These are phyloP conservation scores for Psilocybe sp. DNA, from an alignment of 768 basidiomycete species.

Conservation along the genomic window DNA sequence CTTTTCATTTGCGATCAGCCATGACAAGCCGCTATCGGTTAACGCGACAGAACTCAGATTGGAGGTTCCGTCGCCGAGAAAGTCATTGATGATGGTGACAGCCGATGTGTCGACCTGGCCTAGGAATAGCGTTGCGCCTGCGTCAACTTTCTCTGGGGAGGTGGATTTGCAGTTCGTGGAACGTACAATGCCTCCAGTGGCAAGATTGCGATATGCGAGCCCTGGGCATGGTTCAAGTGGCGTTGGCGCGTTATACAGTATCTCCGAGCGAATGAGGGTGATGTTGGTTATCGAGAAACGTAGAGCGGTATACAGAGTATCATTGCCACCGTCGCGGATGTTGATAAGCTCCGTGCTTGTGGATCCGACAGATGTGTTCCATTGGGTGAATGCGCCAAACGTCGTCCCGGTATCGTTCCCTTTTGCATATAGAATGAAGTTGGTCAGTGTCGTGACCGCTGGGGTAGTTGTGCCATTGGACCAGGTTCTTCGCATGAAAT, in stretches of 20 bases:
- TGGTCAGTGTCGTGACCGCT: not conserved
- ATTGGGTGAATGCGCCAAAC: slow-evolving; percentile 7
- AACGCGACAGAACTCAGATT: no score
- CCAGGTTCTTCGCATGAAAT: slow-evolving; percentile 12
- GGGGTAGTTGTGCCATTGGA: not conserved
- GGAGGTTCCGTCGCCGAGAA: no score
- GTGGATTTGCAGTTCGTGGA: slow-evolving; percentile 9
- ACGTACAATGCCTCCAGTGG: slow-evolving; percentile 12
- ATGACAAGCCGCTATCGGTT: no score
- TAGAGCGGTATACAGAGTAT: not conserved
- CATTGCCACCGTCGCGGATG: not conserved
- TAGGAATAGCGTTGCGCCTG: no score
- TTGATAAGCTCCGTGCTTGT: slow-evolving; percentile 9
- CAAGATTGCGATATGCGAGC: slow-evolving; percentile 7
- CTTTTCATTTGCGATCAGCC: no score
- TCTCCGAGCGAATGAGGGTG: slow-evolving; percentile 12
- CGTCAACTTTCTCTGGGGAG: no score
- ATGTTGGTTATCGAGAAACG: slow-evolving; percentile 5
- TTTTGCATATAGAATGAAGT: slow-evolving; percentile 6
- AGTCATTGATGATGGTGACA: no score
- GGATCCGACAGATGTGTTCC: not conserved
- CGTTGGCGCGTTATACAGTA: slow-evolving; percentile 4
- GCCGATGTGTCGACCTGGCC: no score
- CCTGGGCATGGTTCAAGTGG: slow-evolving; percentile 7
- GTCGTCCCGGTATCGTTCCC: slow-evolving; percentile 7